Evolutionary conservation across 2,329 filamentous ascomycete genomes (phyloP).

Genomic region (Incumbomyces lentus): DNA sequence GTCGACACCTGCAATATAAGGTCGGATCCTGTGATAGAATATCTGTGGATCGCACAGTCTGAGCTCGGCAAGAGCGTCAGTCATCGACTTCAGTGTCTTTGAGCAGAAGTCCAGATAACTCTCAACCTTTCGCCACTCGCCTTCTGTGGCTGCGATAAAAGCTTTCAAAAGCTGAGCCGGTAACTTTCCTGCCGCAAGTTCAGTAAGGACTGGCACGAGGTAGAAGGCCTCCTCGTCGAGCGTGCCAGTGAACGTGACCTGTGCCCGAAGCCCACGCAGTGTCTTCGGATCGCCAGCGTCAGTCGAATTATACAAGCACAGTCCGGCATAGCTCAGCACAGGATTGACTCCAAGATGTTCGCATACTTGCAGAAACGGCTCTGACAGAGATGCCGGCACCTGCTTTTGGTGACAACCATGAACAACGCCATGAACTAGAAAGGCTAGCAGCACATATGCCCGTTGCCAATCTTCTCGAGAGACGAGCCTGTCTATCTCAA

Average conservation of each 20-base stretch:
- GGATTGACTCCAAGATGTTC: constrained; percentile 9
- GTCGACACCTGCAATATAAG: constrained; percentile 8
- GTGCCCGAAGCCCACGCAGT: constrained; percentile 5
- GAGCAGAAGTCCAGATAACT: constrained; percentile 5
- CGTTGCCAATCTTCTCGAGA: constrained; percentile 7
- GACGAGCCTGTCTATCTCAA: constrained; percentile 3
- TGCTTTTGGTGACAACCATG: constrained; percentile 6
- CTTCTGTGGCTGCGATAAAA: neutral
- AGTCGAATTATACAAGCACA: constrained; percentile 10
- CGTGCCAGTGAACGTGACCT: constrained; percentile 9
- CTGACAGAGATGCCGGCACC: constrained; percentile 5
- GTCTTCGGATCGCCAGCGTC: neutral
- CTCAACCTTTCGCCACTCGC: neutral
- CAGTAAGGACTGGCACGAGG: constrained; percentile 8
- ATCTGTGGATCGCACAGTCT: constrained; percentile 8
- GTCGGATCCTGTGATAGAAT: constrained; percentile 9
- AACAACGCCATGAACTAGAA: constrained; percentile 9
- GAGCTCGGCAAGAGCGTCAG: constrained; percentile 2
- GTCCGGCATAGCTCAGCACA: constrained; percentile 9
- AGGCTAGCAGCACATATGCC: constrained; percentile 10
- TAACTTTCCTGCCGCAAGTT: constrained; percentile 5
- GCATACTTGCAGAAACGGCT: constrained; percentile 10
- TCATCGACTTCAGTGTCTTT: constrained; percentile 6
- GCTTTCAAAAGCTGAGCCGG: constrained; percentile 3
- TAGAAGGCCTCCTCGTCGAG: constrained; percentile 11